A percentile compares a stretch with the other conserved stretches of the same genome.
These are phyloP conservation scores for Mucor irregularis DNA, from an alignment of 371 early-diverging fungal genomes.

Conservation along the genomic window DNA sequence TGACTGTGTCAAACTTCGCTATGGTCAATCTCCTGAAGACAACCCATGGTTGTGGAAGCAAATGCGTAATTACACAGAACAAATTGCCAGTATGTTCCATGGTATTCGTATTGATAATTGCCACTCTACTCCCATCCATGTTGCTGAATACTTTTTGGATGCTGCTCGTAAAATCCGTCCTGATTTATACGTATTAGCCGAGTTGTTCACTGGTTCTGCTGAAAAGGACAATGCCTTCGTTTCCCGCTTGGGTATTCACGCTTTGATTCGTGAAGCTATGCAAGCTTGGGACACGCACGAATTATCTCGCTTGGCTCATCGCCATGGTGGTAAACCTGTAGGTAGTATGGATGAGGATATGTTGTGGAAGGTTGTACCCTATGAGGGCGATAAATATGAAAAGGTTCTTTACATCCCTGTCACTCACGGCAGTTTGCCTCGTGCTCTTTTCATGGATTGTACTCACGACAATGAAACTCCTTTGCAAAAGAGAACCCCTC, in stretches of 20 bases:
- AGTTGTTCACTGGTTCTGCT: conserved; percentile 95
- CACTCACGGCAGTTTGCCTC: conserved; percentile 60
- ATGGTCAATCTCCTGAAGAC: conserved; percentile 81
- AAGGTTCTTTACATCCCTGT: conserved; percentile 36
- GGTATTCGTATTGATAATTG: conserved; percentile 98
- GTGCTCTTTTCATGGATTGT: conserved; percentile 97
- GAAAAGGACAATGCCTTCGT: conserved; percentile 91
- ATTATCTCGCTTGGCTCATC: conserved; percentile 83
- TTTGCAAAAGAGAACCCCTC: conserved; percentile 81
- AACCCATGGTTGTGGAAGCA: conserved; percentile 97
- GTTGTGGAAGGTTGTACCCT: conserved; percentile 46
- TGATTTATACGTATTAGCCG: conserved; percentile 94
- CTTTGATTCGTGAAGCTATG: conserved; percentile 96
- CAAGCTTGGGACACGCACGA: conserved; percentile 94
- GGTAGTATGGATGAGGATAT: conserved; percentile 71
- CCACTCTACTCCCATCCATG: conserved; percentile 95
- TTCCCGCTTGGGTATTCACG: conserved; percentile 90
- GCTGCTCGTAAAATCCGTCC: conserved; percentile 84
- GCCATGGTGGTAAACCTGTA: conserved; percentile 87
- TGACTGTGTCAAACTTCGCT: conserved; percentile 97
- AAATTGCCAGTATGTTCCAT: conserved; percentile 87
- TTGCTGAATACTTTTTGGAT: conserved; percentile 91
- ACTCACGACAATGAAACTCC: conserved; percentile 98
- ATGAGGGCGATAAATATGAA: conserved; percentile 46
- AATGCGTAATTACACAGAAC: conserved; percentile 84